A percentile compares a stretch with the other conserved stretches of the same genome.
phyloP scores from a whole-genome alignment of 169 alveolate genomes.

The Plasmodium vivax region DNA sequence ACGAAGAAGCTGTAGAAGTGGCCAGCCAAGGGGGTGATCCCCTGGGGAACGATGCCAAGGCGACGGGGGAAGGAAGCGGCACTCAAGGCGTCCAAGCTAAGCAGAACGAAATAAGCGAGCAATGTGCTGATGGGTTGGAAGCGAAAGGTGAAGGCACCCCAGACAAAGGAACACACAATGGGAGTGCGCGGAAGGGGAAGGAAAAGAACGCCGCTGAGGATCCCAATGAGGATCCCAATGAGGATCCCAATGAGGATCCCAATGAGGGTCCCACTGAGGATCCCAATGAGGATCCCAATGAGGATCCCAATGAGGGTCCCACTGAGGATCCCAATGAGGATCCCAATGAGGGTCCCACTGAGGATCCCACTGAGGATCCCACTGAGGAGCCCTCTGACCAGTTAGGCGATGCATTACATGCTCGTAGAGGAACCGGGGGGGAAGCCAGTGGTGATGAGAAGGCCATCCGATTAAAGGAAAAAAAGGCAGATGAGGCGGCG shows the following conservation, averaged over 20 bases:
- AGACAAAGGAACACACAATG: background rate
- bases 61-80: background rate
- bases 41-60: background rate
- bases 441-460: background rate
- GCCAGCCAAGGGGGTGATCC: background rate
- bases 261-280: background rate
- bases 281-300: background rate
- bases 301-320: background rate
- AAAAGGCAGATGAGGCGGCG: background rate
- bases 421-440: background rate
- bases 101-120: background rate
- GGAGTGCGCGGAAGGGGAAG: background rate
- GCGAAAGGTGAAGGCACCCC: background rate
- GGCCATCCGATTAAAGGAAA: background rate
- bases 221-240: too few species aligned
- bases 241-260: background rate
- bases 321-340: background rate
- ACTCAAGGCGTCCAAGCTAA: background rate
- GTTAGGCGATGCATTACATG: background rate
- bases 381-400: background rate
- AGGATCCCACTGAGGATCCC: background rate
- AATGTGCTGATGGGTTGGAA: background rate
- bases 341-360: too few species aligned
- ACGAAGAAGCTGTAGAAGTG: background rate
- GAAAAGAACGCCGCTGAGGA: background rate